phyloP scores from a whole-genome alignment of 441 rosid genomes.

The Populus hybrid region DNA sequence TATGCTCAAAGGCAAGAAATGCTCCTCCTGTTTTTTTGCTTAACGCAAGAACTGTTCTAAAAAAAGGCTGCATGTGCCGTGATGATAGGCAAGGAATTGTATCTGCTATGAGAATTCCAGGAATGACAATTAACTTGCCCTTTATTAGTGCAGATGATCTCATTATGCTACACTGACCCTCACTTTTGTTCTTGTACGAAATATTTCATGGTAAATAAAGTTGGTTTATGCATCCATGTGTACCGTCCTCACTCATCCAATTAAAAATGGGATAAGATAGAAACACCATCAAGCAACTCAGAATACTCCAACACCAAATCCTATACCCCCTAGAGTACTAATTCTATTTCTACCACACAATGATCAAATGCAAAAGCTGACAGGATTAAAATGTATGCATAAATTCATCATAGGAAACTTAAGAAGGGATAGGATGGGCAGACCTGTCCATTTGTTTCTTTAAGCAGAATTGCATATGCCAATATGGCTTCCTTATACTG shows the following conservation, averaged over 20 bases:
- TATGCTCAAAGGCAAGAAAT: background rate
- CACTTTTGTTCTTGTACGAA: background rate
- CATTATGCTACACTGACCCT: background rate
- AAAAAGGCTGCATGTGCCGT: background rate
- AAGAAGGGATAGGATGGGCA: slow-evolving; percentile 22
- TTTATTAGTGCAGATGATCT: background rate
- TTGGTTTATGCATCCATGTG: background rate
- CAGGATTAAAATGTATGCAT: background rate
- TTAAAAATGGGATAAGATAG: too few relatives aligned
- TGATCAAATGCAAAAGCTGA: background rate
- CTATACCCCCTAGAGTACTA: background rate
- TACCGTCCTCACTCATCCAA: background rate
- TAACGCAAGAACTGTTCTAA: background rate
- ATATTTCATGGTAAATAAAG: background rate
- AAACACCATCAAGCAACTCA: background rate
- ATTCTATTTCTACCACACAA: background rate
- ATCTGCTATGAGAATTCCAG: background rate
- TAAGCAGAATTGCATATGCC: slow-evolving; percentile 81
- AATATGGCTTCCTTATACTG: slow-evolving; percentile 96
- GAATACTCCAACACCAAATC: background rate
- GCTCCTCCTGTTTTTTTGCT: background rate
- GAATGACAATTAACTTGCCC: background rate
- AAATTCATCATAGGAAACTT: background rate
- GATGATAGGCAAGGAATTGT: background rate
- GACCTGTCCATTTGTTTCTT: slow-evolving; percentile 66